These are phyloP conservation scores for Pseudopithomyces maydicus DNA, from an alignment of 2,329 filamentous ascomycete species.

Conservation along the genomic window DNA sequence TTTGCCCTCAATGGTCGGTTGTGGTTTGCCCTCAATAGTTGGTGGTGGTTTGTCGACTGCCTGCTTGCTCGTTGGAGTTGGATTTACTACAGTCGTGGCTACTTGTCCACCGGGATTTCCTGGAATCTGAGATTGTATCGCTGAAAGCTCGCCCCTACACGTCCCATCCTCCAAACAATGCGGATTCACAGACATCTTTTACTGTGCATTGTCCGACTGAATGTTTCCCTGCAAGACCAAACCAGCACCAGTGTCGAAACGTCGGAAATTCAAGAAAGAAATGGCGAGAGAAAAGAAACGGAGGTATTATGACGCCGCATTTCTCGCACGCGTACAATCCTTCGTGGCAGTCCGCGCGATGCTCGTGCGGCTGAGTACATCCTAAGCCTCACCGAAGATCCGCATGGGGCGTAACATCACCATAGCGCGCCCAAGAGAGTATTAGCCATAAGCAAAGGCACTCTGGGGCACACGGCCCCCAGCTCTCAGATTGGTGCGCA, in stretches of 20 bases:
- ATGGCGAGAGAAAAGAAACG: background rate
- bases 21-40: background rate
- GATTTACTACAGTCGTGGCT: background rate
- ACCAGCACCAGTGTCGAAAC: background rate
- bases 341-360: background rate
- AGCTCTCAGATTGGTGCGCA: background rate
- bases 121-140: no score
- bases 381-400: slow-evolving; percentile 9
- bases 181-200: background rate
- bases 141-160: no score
- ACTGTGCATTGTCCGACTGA: background rate
- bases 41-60: background rate
- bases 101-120: no score
- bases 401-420: slow-evolving; percentile 4
- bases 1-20: background rate
- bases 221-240: background rate
- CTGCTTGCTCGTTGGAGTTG: background rate
- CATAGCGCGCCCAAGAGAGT: slow-evolving; percentile 2
- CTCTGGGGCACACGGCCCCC: slow-evolving; percentile 3
- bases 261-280: background rate
- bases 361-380: slow-evolving; percentile 7
- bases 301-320: background rate
- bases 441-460: background rate
- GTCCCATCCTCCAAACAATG: background rate
- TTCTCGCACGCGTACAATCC: background rate